These are phyloP conservation scores for Penicillium fuscoglaucum DNA, from an alignment of 2,329 filamentous ascomycete species.

Conservation along the genomic window DNA sequence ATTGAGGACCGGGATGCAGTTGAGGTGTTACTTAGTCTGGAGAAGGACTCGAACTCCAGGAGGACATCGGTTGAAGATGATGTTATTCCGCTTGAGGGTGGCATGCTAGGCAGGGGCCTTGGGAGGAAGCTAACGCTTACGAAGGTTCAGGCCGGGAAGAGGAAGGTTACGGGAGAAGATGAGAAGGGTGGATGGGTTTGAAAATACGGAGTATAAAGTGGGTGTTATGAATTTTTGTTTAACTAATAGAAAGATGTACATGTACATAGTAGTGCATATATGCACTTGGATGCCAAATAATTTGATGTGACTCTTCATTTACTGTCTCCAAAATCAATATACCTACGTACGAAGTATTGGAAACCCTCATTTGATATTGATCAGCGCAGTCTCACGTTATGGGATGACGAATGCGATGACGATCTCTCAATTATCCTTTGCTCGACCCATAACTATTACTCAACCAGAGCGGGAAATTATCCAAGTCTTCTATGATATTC, in stretches of 20 bases:
- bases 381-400: too few species aligned
- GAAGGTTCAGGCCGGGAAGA: constrained; percentile 14
- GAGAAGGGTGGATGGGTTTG: background rate
- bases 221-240: background rate
- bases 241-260: background rate
- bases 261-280: background rate
- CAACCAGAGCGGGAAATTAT: background rate
- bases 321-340: too few species aligned
- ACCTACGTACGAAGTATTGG: background rate
- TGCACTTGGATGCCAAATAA: background rate
- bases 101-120: constrained; percentile 3
- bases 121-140: constrained; percentile 19
- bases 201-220: background rate
- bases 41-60: constrained; percentile 14
- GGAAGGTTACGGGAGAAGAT: background rate
- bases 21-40: constrained; percentile 30
- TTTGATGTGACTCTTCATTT: background rate
- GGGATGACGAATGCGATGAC: background rate
- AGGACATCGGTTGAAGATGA: background rate
- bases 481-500: background rate
- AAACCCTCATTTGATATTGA: background rate
- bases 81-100: background rate
- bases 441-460: background rate
- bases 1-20: constrained; percentile 50
- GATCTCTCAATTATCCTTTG: background rate